phyloP scores from a whole-genome alignment of 306 rosid genomes.

The Dryas drummondii region DNA sequence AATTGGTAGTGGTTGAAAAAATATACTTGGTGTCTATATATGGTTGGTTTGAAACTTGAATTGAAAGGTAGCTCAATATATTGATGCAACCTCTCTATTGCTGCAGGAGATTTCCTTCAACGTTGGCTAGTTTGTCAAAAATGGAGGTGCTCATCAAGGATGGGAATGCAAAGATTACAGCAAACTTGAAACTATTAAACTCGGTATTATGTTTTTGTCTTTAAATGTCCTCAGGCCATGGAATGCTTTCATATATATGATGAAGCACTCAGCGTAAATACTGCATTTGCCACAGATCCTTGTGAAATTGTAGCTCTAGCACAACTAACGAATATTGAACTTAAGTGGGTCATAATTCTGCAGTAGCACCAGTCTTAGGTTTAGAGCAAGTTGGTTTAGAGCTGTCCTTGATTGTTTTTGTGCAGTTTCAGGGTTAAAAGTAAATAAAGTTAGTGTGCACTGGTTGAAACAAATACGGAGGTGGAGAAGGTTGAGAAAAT shows the following conservation, averaged over 20 bases:
- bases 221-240: not conserved
- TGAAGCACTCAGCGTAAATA: not conserved
- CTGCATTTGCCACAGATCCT: not conserved
- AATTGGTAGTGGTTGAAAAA: conserved; percentile 15
- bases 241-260: not conserved
- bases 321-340: conserved; percentile 7
- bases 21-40: not conserved
- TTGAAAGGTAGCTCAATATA: conserved; percentile 17
- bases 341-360: not conserved
- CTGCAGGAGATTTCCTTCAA: conserved; percentile 81
- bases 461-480: too few relatives aligned
- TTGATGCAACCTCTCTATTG: conserved; percentile 19
- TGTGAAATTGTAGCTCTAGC: not conserved
- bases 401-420: too few relatives aligned
- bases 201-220: conserved; percentile 50
- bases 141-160: conserved; percentile 78
- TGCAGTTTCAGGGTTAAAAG: too few relatives aligned
- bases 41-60: conserved; percentile 7
- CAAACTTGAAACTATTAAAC: conserved; percentile 59
- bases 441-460: too few relatives aligned
- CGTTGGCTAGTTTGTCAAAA: conserved; percentile 76
- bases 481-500: too few relatives aligned
- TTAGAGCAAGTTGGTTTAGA: not conserved
- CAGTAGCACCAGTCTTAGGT: not conserved
- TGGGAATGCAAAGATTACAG: conserved; percentile 80